Evolutionary conservation across 2,329 filamentous ascomycete genomes (phyloP).

Genomic region (Penicillium aurantiogriseum): DNA sequence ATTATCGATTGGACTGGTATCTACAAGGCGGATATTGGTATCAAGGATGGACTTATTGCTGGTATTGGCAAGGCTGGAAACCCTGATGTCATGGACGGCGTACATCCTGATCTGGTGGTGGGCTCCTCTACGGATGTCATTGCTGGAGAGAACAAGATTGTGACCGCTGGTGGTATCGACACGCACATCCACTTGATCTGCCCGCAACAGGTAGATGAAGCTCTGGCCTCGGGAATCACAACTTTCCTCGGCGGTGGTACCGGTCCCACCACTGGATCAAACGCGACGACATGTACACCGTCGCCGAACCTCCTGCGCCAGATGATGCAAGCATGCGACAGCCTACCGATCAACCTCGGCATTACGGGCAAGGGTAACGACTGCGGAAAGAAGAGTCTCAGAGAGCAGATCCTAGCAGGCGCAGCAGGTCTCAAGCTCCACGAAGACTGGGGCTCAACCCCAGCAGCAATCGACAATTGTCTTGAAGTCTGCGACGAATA

Average conservation of each 20-base stretch:
- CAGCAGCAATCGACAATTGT: slow-evolving; percentile 86
- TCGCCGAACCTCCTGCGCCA: slow-evolving; percentile 77
- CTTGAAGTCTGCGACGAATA: slow-evolving; percentile 82
- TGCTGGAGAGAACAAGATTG: slow-evolving; percentile 83
- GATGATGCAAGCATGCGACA: slow-evolving; percentile 86
- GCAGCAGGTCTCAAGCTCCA: slow-evolving; percentile 90
- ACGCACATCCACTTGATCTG: slow-evolving; percentile 94
- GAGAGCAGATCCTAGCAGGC: slow-evolving; percentile 78
- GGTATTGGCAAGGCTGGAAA: slow-evolving; percentile 94
- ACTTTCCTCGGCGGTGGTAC: slow-evolving; percentile 89
- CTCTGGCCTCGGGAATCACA: slow-evolving; percentile 81
- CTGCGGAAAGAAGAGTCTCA: slow-evolving; percentile 65
- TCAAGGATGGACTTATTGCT: slow-evolving; percentile 81
- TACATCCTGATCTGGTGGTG: slow-evolving; percentile 73
- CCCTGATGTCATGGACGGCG: slow-evolving; percentile 93
- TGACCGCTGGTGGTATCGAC: slow-evolving; percentile 88
- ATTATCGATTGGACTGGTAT: slow-evolving; percentile 91
- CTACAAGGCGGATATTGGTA: slow-evolving; percentile 93
- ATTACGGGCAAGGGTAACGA: slow-evolving; percentile 96
- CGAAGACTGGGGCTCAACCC: slow-evolving; percentile 93
- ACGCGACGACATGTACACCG: slow-evolving; percentile 90
- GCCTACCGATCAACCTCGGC: slow-evolving; percentile 79
- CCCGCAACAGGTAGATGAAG: slow-evolving; percentile 83
- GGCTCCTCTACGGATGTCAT: slow-evolving; percentile 90
- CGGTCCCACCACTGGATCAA: slow-evolving; percentile 87